Conservation (phyloP, 2,329 filamentous ascomycete species). For the Pseudogymnoascus sp. region DNA sequence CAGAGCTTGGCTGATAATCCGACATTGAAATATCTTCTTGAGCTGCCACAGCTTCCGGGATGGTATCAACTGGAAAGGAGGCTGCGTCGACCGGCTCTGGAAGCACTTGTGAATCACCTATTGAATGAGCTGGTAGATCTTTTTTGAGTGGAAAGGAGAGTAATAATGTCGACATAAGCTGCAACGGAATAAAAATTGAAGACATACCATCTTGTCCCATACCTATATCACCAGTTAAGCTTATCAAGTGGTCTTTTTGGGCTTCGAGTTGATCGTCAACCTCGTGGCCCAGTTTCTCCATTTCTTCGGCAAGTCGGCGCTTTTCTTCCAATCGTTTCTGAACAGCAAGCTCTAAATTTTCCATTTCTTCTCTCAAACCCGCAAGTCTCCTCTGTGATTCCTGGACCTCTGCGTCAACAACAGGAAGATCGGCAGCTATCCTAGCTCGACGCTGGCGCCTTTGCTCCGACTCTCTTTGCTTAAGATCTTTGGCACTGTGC, state of each 20-base stretch:
- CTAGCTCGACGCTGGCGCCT: constrained; percentile 29
- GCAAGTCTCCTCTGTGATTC: constrained; percentile 26
- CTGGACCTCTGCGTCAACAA: constrained; percentile 31
- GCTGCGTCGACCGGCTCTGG: neutral
- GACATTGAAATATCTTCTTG: constrained; percentile 6
- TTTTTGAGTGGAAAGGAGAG: neutral
- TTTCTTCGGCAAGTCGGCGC: constrained; percentile 30
- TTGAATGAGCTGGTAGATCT: constrained; percentile 20
- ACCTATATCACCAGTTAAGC: constrained; percentile 25
- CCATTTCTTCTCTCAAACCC: constrained; percentile 28
- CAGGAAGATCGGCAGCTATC: constrained; percentile 28
- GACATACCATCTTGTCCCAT: constrained; percentile 17
- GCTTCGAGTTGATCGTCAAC: constrained; percentile 31
- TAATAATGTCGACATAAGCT: neutral
- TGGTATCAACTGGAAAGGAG: neutral
- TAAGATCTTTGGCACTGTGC: constrained; percentile 23
- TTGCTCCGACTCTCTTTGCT: constrained; percentile 24
- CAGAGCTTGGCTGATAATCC: neutral
- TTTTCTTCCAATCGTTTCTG: constrained; percentile 30
- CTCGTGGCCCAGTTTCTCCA: constrained; percentile 30
- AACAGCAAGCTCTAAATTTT: constrained; percentile 28
- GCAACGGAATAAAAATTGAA: neutral
- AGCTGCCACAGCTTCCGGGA: neutral
- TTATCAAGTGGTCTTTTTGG: constrained; percentile 30
- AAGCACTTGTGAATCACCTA: constrained; percentile 16